These are phyloP conservation scores for Aspergillus alliaceus DNA, from an alignment of 2,329 filamentous ascomycete genomes.

Conservation along the genomic window DNA sequence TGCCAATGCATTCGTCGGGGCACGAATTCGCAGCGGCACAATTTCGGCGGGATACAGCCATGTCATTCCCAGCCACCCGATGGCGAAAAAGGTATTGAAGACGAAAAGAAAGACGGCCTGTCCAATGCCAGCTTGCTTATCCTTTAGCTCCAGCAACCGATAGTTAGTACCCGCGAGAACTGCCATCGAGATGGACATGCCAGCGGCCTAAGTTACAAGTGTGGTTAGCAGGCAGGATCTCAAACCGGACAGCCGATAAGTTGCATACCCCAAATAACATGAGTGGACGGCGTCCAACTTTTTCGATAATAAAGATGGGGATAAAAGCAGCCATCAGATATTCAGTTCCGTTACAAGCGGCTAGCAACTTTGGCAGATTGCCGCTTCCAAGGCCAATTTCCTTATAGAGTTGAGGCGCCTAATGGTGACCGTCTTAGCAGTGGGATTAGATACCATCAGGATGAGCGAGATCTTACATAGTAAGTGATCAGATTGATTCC, in stretches of 20 bases:
- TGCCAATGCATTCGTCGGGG: slow-evolving; percentile 63
- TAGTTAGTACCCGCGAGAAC: too few species aligned
- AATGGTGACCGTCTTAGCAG: slow-evolving; percentile 4
- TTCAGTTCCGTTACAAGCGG: slow-evolving; percentile 55
- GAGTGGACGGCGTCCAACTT: slow-evolving; percentile 59
- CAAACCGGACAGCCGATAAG: too few species aligned
- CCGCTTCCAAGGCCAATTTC: slow-evolving; percentile 20
- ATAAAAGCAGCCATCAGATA: slow-evolving; percentile 55
- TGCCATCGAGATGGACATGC: slow-evolving; percentile 66
- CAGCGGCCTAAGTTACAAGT: too few species aligned
- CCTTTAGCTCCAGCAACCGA: too few species aligned
- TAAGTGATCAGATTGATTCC: slow-evolving; percentile 49
- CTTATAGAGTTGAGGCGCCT: slow-evolving; percentile 21
- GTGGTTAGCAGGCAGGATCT: too few species aligned
- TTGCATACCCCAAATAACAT: slow-evolving; percentile 74
- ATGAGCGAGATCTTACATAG: slow-evolving; percentile 40
- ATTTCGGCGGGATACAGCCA: slow-evolving; percentile 55
- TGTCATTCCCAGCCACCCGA: slow-evolving; percentile 63
- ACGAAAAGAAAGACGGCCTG: slow-evolving; percentile 54
- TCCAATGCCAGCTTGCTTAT: slow-evolving; percentile 27
- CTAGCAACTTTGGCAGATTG: slow-evolving; percentile 45
- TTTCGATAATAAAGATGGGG: slow-evolving; percentile 52
- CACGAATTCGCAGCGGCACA: slow-evolving; percentile 58
- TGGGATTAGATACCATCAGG: slow-evolving; percentile 44
- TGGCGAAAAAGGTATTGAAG: slow-evolving; percentile 68